Evolutionary conservation across 1,139 yeast genomes (phyloP).

Genomic region (Diutina rugosa): DNA sequence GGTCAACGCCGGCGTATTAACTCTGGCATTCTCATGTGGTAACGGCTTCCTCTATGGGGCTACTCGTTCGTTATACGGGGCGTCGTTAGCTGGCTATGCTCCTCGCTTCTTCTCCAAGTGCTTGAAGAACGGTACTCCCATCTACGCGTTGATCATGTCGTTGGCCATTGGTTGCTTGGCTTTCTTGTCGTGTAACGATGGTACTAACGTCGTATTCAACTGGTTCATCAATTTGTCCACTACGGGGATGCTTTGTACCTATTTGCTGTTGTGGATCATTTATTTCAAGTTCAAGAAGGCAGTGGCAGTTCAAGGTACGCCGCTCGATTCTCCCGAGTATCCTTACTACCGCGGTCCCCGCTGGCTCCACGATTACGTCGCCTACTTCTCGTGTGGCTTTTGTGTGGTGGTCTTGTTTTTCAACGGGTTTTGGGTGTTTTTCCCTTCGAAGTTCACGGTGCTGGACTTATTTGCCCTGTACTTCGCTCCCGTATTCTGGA

Average conservation of each 20-base stretch:
- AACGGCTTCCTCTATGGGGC: constrained; percentile 24
- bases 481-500: constrained; percentile 24
- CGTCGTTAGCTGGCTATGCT: constrained; percentile 23
- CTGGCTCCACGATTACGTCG: constrained; percentile 19
- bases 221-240: constrained; percentile 32
- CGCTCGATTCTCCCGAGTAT: constrained; percentile 12
- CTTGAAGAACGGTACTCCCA: constrained; percentile 21
- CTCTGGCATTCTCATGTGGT: constrained; percentile 28
- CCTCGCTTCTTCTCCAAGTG: constrained; percentile 22
- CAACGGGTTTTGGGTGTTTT: constrained; percentile 30
- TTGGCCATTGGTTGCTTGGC: constrained; percentile 13
- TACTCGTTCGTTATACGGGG: constrained; percentile 22
- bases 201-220: constrained; percentile 20
- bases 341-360: constrained; percentile 16
- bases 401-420: constrained; percentile 17
- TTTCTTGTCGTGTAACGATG: constrained; percentile 15
- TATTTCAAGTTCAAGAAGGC: constrained; percentile 28
- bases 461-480: constrained; percentile 26
- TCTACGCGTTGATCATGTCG: constrained; percentile 16
- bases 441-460: constrained; percentile 24
- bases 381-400: constrained; percentile 19
- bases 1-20: constrained; percentile 21
- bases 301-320: constrained; percentile 15
- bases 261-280: constrained; percentile 35
- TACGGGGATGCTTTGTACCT: constrained; percentile 40